Evolutionary conservation across 805 yeast species (phyloP), one percentile per base, ranked within the genome.

Genomic region (Candida arabinofermentans): DNA sequence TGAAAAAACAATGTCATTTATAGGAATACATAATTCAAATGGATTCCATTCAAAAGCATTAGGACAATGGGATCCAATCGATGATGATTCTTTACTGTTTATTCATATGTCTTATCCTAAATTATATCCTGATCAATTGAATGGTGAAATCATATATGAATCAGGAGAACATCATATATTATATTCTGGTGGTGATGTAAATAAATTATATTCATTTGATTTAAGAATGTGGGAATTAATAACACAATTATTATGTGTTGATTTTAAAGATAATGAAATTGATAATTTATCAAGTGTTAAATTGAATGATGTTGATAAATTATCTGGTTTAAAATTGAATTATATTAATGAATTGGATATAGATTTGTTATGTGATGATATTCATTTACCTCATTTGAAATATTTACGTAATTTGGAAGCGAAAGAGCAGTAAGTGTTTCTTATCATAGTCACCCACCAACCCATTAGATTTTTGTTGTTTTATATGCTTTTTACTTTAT

Each of bases 61-160:
- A 31, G 70, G 67, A 17, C 75, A 72, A 48, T 67, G 65, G 57
- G 57, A 60, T 62, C 73, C 53, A 57, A 69, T 50, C 62, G 69
- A 30, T 61, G 61, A 9, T 67, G 53, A 62, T 19, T 37, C 31
- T 1, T 48, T 65, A 18, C 46, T 70, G 34, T 79, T 79, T 54
- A 71, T 78, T 75, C 86, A 79, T 58, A 60, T 79, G 46, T 75
- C 81, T 14, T 77, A 79, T 53, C 86, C 86, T 13, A 79, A 74
- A 47, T 62, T 67, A 19, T 55, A 56, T 27, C 70, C 72, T 18
- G 58, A 55, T 29, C 35, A 39, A 18, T 27, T 58, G 27, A 27
- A 39, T 16, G 46, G 37, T 7, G 62, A 56, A 34, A 44, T 58
- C 7, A 35, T 34, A 17, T 27, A 36, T 23, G 42, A 43, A 4